Percentiles rank a stretch among this genome's conserved stretches.
phyloP scores from a whole-genome alignment of 1,284 basidiomycete genomes.

The Cystobasidiaceae sp. region DNA sequence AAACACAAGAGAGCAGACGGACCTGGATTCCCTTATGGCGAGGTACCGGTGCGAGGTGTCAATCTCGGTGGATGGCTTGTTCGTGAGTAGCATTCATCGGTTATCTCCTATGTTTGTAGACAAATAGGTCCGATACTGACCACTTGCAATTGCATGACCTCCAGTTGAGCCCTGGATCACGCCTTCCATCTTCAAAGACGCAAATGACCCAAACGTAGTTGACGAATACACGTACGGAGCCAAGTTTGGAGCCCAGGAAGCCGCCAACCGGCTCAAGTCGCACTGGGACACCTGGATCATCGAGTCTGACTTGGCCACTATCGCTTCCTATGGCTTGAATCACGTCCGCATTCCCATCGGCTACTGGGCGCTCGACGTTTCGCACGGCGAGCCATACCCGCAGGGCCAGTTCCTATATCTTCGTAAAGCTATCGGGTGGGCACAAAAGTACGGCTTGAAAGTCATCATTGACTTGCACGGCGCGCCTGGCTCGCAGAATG shows the following conservation, averaged over 20 bases:
- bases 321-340: slow-evolving; percentile 69
- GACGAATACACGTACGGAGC: slow-evolving; percentile 31
- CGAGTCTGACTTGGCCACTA: slow-evolving; percentile 65
- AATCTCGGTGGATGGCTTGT: slow-evolving; percentile 31
- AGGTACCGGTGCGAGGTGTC: slow-evolving; percentile 21
- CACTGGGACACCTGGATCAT: slow-evolving; percentile 83
- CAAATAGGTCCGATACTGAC: not conserved
- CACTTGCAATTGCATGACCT: not conserved
- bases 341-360: slow-evolving; percentile 84
- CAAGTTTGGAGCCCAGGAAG: slow-evolving; percentile 15
- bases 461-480: slow-evolving; percentile 63
- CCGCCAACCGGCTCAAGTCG: slow-evolving; percentile 49
- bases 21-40: slow-evolving; percentile 15
- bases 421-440: slow-evolving; percentile 67
- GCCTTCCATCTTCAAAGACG: slow-evolving; percentile 22
- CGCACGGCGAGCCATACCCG: slow-evolving; percentile 73
- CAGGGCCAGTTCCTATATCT: slow-evolving; percentile 66
- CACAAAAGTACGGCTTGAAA: slow-evolving; percentile 66
- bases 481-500: slow-evolving; percentile 50
- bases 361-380: slow-evolving; percentile 85
- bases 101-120: not conserved
- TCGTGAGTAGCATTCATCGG: not conserved
- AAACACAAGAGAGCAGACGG: not conserved
- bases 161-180: slow-evolving; percentile 32
- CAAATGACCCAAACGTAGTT: slow-evolving; percentile 7